These are phyloP conservation scores for Ustilago lituana DNA, from an alignment of 1,284 basidiomycete species.

Conservation along the genomic window DNA sequence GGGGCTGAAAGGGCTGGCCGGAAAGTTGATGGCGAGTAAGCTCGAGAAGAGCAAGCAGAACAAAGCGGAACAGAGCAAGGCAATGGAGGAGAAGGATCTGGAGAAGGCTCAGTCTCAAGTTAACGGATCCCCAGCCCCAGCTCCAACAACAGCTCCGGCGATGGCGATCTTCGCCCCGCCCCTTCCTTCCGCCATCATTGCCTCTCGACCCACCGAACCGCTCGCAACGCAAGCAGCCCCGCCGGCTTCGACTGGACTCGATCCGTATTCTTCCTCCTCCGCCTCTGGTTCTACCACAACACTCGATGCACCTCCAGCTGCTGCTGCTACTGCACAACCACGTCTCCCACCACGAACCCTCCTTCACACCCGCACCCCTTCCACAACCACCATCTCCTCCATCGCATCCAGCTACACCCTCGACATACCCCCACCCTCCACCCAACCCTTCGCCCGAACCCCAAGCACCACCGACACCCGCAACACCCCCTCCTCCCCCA, in stretches of 20 bases:
- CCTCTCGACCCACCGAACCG: not conserved
- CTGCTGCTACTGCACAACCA: not conserved
- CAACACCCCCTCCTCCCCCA: not conserved
- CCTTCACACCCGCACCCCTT: not conserved
- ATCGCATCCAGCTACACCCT: slow-evolving; percentile 7
- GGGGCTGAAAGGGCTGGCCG: not conserved
- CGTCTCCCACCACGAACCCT: not conserved
- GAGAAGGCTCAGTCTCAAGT: not conserved
- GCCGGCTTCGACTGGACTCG: not conserved
- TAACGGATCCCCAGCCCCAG: too few species aligned
- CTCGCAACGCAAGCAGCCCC: too few species aligned
- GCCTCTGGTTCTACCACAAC: too few species aligned
- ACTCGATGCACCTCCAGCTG: not conserved
- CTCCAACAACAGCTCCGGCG: not conserved
- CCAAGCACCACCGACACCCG: not conserved
- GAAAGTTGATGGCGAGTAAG: not conserved
- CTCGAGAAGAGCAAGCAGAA: slow-evolving; percentile 2
- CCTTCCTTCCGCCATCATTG: slow-evolving; percentile 20
- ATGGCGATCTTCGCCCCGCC: slow-evolving; percentile 18
- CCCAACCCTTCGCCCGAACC: not conserved
- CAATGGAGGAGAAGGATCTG: not conserved
- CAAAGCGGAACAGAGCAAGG: not conserved
- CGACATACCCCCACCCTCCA: not conserved
- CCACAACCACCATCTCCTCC: slow-evolving; percentile 3
- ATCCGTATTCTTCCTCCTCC: not conserved